A percentile compares a stretch with the other conserved stretches of the same genome.
phyloP scores from a whole-genome alignment of 2,329 filamentous ascomycete genomes.

The Trichophyton benhamiae region DNA sequence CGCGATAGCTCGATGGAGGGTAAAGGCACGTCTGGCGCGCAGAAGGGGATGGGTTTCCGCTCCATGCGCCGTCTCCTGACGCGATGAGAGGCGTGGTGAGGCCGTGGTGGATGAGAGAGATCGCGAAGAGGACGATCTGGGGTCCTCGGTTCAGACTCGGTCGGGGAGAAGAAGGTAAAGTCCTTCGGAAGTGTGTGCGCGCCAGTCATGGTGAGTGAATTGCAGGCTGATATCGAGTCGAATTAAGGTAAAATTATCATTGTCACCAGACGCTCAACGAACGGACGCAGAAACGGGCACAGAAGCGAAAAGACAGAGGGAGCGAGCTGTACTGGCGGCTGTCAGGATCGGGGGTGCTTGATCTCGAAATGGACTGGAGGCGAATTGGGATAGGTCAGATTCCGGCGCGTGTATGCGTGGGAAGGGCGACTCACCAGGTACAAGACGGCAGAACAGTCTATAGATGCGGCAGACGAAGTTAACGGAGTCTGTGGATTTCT shows the following conservation, averaged over 20 bases:
- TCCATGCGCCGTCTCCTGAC: constrained; percentile 29
- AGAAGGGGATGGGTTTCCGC: constrained; percentile 24
- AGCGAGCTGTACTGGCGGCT: not conserved
- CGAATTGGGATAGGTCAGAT: not conserved
- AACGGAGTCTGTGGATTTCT: no score
- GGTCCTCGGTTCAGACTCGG: constrained; percentile 26
- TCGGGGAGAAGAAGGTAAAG: constrained; percentile 31
- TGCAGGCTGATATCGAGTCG: not conserved
- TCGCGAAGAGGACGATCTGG: constrained; percentile 30
- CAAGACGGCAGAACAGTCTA: no score
- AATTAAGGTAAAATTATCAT: not conserved
- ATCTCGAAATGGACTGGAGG: not conserved
- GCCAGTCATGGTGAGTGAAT: not conserved
- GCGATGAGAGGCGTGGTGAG: constrained; percentile 33
- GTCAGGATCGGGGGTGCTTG: not conserved
- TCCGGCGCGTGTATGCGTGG: not conserved
- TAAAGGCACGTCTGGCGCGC: constrained; percentile 28
- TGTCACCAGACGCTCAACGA: not conserved
- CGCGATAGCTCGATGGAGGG: constrained; percentile 33
- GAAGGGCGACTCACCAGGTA: not conserved
- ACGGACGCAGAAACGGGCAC: not conserved
- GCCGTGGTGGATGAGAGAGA: constrained; percentile 33
- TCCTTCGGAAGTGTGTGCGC: constrained; percentile 37
- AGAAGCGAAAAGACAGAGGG: not conserved
- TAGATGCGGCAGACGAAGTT: no score